These are phyloP conservation scores for Melampsora larici-populina DNA, from an alignment of 1,284 basidiomycete species.

Conservation along the genomic window DNA sequence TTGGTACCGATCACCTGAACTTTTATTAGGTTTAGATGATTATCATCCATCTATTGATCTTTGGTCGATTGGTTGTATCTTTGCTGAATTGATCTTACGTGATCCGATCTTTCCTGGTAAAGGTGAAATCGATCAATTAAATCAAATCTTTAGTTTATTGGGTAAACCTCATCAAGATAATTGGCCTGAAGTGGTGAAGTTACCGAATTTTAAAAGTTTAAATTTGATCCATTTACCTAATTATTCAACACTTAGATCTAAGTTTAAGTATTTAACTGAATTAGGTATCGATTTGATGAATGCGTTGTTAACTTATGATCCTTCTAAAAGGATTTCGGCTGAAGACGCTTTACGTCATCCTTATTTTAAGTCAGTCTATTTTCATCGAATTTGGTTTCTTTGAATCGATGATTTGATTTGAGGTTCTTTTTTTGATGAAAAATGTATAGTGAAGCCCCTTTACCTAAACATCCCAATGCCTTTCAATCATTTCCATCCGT, in stretches of 20 bases:
- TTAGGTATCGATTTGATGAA: constrained; percentile 81
- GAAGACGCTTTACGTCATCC: constrained; percentile 83
- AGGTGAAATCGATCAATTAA: constrained; percentile 83
- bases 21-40: constrained; percentile 89
- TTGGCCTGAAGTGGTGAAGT: constrained; percentile 77
- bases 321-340: constrained; percentile 74
- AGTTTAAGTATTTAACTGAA: constrained; percentile 74
- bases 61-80: constrained; percentile 99
- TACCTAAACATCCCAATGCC: constrained; percentile 94
- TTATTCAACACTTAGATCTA: constrained; percentile 57
- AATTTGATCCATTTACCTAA: constrained; percentile 58
- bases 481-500: constrained; percentile 94
- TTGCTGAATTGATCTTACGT: constrained; percentile 88
- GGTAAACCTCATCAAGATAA: constrained; percentile 77
- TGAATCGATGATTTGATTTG: constrained; percentile 16
- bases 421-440: neutral
- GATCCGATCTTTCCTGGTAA: constrained; percentile 95
- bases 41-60: constrained; percentile 96
- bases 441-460: constrained; percentile 73
- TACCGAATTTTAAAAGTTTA: constrained; percentile 77
- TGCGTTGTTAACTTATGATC: constrained; percentile 81
- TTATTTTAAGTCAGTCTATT: constrained; percentile 73
- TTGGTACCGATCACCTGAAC: constrained; percentile 96
- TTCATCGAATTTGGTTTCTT: neutral
- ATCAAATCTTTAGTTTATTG: constrained; percentile 75